Conservation (phyloP, 2,329 filamentous ascomycete species). For the Aspergillus terreus region DNA sequence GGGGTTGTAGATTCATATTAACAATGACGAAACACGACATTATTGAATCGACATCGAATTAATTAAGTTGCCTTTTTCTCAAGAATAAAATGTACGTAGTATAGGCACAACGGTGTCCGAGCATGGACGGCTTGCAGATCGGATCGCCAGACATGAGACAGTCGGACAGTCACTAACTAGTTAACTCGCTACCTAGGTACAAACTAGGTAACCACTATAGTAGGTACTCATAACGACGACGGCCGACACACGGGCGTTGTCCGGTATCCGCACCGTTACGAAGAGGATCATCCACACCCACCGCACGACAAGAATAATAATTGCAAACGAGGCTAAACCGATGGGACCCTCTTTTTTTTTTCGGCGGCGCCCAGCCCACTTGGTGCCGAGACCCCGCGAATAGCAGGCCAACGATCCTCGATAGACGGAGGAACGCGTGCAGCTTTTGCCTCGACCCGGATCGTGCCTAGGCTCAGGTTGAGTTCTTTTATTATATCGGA, state of each 20-base stretch:
- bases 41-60: background rate
- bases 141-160: conserved; percentile 14
- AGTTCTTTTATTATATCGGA: background rate
- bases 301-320: background rate
- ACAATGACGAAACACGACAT: background rate
- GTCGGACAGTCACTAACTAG: background rate
- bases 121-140: conserved; percentile 11
- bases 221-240: background rate
- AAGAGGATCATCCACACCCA: background rate
- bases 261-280: conserved; percentile 4
- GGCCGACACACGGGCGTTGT: conserved; percentile 1
- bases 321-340: background rate
- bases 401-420: conserved; percentile 11
- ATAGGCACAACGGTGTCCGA: conserved; percentile 1
- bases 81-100: background rate
- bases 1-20: too few species aligned
- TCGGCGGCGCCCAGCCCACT: conserved; percentile 7
- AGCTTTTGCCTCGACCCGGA: background rate
- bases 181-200: too few species aligned
- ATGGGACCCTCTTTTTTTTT: conserved; percentile 11
- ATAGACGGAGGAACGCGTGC: conserved; percentile 5
- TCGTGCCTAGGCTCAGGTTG: too few species aligned
- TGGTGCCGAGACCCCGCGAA: conserved; percentile 15
- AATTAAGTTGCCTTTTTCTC: background rate
- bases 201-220: background rate